These are phyloP conservation scores for Raphanus raphanistrum DNA, from an alignment of 345 rosid genomes.

Conservation along the genomic window DNA sequence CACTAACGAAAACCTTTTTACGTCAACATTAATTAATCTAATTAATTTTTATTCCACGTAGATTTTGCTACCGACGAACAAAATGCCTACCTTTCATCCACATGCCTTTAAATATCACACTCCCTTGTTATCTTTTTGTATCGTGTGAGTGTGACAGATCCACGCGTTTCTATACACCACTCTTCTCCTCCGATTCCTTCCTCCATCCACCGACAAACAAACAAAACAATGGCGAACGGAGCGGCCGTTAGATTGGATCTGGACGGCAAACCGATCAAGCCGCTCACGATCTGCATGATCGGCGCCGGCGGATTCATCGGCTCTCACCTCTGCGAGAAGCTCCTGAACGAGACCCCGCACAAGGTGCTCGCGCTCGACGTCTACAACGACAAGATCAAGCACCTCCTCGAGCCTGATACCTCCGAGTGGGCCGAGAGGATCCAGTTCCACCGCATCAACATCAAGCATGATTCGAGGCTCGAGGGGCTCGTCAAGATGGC, in stretches of 20 bases:
- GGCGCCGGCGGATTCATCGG: constrained; percentile 99
- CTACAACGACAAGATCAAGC: constrained; percentile 94
- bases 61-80: neutral
- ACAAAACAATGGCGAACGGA: constrained; percentile 40
- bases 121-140: constrained; percentile 18
- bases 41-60: neutral
- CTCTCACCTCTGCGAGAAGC: constrained; percentile 93
- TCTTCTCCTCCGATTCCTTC: neutral
- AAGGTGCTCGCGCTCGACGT: constrained; percentile 89
- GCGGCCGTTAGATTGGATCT: constrained; percentile 63
- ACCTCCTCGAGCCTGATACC: constrained; percentile 73
- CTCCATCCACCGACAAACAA: constrained; percentile 25
- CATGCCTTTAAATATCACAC: neutral
- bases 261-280: constrained; percentile 79
- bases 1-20: neutral
- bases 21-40: neutral
- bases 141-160: constrained; percentile 22
- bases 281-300: constrained; percentile 90
- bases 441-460: constrained; percentile 96
- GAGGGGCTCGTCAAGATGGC: constrained; percentile 96
- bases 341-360: constrained; percentile 78
- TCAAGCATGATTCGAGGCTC: constrained; percentile 93
- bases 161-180: constrained; percentile 18
- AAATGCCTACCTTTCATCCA: neutral
- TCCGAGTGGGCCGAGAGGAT: constrained; percentile 66